Evolutionary conservation across 23 red algal genomes (phyloP).

Genomic region (Chondrus crispus): DNA sequence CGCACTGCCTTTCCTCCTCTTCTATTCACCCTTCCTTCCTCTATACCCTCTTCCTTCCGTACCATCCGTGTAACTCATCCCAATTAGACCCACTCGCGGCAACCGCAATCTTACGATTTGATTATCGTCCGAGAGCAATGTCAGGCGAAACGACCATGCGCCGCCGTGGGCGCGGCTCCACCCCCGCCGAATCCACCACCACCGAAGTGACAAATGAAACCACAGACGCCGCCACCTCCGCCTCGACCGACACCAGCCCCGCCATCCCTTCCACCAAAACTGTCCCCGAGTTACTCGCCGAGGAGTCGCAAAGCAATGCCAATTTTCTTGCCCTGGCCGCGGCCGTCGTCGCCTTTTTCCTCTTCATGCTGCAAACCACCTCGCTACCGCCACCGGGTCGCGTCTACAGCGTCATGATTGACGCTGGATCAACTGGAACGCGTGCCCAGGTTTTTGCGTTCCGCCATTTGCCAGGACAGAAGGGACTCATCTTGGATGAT

Average conservation of each 20-base stretch:
- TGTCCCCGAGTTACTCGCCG: slow-evolving; percentile 32
- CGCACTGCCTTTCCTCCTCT: too few species aligned
- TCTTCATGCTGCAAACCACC: slow-evolving; percentile 29
- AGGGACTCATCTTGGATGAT: not conserved
- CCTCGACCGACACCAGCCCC: not conserved
- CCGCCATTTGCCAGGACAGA: not conserved
- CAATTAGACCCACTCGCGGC: too few species aligned
- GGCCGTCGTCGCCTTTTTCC: slow-evolving; percentile 25
- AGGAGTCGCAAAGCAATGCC: slow-evolving; percentile 14
- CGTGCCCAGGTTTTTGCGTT: slow-evolving; percentile 77
- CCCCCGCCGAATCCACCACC: not conserved
- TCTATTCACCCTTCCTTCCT: too few species aligned
- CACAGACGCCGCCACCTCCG: not conserved
- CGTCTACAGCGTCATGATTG: slow-evolving; percentile 72
- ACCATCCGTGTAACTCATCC: too few species aligned
- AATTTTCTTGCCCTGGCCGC: slow-evolving; percentile 35
- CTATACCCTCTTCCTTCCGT: too few species aligned
- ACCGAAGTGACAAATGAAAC: not conserved
- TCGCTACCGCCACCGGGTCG: slow-evolving; percentile 27
- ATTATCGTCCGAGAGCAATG: too few species aligned
- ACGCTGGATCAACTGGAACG: slow-evolving; percentile 83
- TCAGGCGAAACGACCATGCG: not conserved
- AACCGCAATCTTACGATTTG: too few species aligned
- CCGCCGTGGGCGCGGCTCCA: slow-evolving; percentile 4
- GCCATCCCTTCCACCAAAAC: not conserved